These are phyloP conservation scores for Penicillium decumbens DNA, from an alignment of 2,329 filamentous ascomycete species.

Conservation along the genomic window DNA sequence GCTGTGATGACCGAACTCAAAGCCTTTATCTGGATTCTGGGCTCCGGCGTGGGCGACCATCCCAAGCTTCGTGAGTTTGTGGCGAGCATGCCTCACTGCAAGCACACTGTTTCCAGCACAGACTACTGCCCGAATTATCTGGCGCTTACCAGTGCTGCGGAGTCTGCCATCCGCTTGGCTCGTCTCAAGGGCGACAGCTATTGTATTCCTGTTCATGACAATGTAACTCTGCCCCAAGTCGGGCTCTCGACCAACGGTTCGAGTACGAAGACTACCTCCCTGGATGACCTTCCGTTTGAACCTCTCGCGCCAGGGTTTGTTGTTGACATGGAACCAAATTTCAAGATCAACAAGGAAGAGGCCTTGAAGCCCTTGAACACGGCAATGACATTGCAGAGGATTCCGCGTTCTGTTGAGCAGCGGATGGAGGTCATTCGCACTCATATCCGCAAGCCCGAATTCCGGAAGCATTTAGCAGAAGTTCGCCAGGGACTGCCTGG, in stretches of 20 bases:
- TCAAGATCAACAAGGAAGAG: constrained; percentile 32
- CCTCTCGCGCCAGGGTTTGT: constrained; percentile 42
- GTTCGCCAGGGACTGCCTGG: constrained; percentile 64
- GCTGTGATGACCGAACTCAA: constrained; percentile 63
- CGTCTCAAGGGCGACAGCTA: constrained; percentile 71
- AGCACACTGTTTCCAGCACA: constrained; percentile 72
- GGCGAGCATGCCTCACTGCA: constrained; percentile 52
- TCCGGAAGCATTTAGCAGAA: constrained; percentile 36
- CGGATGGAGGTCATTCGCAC: constrained; percentile 27
- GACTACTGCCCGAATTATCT: constrained; percentile 74
- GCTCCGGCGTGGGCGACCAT: constrained; percentile 61
- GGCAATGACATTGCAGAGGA: constrained; percentile 14
- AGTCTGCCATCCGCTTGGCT: constrained; percentile 64
- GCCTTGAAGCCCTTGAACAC: constrained; percentile 28
- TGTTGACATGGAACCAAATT: constrained; percentile 46
- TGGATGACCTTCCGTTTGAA: constrained; percentile 23
- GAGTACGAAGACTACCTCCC: background rate
- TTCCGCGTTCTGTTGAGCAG: constrained; percentile 31
- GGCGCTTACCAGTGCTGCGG: constrained; percentile 61
- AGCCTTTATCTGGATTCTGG: constrained; percentile 77
- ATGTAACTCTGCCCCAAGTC: constrained; percentile 45
- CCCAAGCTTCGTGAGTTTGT: constrained; percentile 66
- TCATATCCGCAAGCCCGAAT: constrained; percentile 27
- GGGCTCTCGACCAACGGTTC: constrained; percentile 1
- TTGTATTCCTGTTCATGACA: constrained; percentile 62